A percentile compares a stretch with the other conserved stretches of the same genome.
Conservation (phyloP, 2,329 filamentous ascomycete genomes). For the Talaromyces funiculosus region DNA sequence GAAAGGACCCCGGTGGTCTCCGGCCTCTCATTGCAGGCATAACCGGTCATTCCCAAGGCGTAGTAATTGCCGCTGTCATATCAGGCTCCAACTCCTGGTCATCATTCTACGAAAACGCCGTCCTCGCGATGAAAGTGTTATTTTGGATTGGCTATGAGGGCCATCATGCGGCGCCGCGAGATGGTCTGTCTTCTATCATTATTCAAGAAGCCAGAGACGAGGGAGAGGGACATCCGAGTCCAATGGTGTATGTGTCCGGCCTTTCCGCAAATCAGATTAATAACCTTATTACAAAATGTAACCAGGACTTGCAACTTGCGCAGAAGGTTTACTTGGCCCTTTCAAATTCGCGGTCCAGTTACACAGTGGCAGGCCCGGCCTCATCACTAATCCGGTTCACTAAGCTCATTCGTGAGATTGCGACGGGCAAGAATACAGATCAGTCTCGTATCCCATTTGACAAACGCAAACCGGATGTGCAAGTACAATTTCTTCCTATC, state of each 20-base stretch:
- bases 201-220: background rate
- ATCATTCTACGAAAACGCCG: slow-evolving; percentile 72
- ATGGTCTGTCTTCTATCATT: background rate
- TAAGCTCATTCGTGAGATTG: background rate
- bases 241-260: background rate
- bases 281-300: background rate
- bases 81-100: slow-evolving; percentile 90
- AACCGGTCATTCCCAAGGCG: slow-evolving; percentile 90
- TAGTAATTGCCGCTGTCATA: slow-evolving; percentile 86
- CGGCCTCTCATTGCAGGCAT: slow-evolving; percentile 25
- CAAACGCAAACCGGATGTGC: slow-evolving; percentile 25
- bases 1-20: background rate
- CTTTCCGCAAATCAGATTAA: background rate
- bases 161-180: background rate
- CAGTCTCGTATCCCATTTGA: slow-evolving; percentile 28
- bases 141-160: slow-evolving; percentile 66
- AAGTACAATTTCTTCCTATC: slow-evolving; percentile 35
- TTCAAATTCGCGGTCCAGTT: background rate
- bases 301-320: background rate
- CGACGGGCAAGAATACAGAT: slow-evolving; percentile 11
- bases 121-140: slow-evolving; percentile 78
- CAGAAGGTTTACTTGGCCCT: background rate
- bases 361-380: background rate
- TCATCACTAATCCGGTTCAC: background rate
- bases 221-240: slow-evolving; percentile 2